Conservation (phyloP, 2,329 filamentous ascomycete genomes). For the Penicillium olsonii region DNA sequence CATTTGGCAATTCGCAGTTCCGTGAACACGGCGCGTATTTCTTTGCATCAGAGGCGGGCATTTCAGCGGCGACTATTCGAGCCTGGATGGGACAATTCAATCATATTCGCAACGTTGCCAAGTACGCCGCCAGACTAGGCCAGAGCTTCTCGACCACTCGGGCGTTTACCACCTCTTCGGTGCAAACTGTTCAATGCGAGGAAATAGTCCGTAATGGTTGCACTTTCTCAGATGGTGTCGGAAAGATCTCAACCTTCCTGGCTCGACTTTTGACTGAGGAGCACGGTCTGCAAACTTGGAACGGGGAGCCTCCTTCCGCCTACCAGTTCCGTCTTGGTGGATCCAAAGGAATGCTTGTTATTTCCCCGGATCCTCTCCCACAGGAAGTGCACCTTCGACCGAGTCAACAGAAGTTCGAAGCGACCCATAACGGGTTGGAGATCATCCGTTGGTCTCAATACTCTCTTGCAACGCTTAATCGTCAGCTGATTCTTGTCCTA, state of each 20-base stretch:
- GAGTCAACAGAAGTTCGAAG: constrained; percentile 85
- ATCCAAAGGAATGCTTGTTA: constrained; percentile 82
- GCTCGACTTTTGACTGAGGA: constrained; percentile 73
- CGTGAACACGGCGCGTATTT: constrained; percentile 91
- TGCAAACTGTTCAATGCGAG: constrained; percentile 59
- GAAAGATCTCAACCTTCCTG: constrained; percentile 81
- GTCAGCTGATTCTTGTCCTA: constrained; percentile 86
- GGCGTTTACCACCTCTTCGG: constrained; percentile 65
- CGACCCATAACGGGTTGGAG: constrained; percentile 72
- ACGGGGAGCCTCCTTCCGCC: constrained; percentile 67
- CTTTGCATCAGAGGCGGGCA: constrained; percentile 69
- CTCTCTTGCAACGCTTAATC: constrained; percentile 78
- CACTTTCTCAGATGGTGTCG: constrained; percentile 88
- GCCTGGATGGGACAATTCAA: constrained; percentile 83
- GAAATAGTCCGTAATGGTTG: constrained; percentile 71
- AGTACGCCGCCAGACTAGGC: constrained; percentile 83
- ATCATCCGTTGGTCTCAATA: constrained; percentile 80
- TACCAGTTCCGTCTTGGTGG: constrained; percentile 92
- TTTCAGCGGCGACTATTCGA: constrained; percentile 76
- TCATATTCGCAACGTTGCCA: constrained; percentile 81
- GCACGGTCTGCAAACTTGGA: constrained; percentile 60
- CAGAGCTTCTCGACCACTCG: constrained; percentile 96
- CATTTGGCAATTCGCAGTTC: constrained; percentile 94
- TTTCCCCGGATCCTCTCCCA: constrained; percentile 68
- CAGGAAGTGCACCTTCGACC: constrained; percentile 75